phyloP scores from a whole-genome alignment of 805 yeast genomes.

The Metschnikowia peoriensis region DNA sequence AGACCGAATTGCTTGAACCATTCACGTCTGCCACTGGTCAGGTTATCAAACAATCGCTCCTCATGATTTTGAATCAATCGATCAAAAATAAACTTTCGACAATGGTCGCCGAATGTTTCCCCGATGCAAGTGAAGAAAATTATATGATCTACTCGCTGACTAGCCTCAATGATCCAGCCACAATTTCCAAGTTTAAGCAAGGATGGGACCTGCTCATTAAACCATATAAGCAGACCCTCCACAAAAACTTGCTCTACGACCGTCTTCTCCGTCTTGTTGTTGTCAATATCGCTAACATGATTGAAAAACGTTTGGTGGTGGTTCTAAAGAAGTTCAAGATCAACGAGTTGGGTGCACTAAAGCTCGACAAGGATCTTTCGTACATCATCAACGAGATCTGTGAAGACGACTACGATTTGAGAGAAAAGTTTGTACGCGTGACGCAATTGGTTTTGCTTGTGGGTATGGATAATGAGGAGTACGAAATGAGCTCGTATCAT shows the following conservation, averaged over 20 bases:
- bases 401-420: constrained; percentile 64
- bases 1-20: constrained; percentile 34
- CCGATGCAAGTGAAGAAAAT: constrained; percentile 32
- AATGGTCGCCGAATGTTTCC: constrained; percentile 44
- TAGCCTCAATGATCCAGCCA: constrained; percentile 28
- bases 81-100: constrained; percentile 44
- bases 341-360: constrained; percentile 80
- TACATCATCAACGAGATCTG: constrained; percentile 72
- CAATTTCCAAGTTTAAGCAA: constrained; percentile 49
- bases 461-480: constrained; percentile 72
- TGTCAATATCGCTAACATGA: constrained; percentile 26
- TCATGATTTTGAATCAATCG: constrained; percentile 48
- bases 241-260: constrained; percentile 48
- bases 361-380: constrained; percentile 78
- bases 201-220: constrained; percentile 64
- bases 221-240: constrained; percentile 63
- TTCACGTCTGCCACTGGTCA: constrained; percentile 27
- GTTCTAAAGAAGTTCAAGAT: constrained; percentile 56
- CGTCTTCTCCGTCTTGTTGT: constrained; percentile 51
- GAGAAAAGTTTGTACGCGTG: constrained; percentile 75
- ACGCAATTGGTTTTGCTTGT: constrained; percentile 82
- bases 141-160: constrained; percentile 30
- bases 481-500: constrained; percentile 33
- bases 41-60: constrained; percentile 35
- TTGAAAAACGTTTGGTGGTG: constrained; percentile 55